A percentile compares a stretch with the other conserved stretches of the same genome.
Evolutionary conservation across 768 basidiomycete genomes (phyloP).

Genomic region (Russula emetica): DNA sequence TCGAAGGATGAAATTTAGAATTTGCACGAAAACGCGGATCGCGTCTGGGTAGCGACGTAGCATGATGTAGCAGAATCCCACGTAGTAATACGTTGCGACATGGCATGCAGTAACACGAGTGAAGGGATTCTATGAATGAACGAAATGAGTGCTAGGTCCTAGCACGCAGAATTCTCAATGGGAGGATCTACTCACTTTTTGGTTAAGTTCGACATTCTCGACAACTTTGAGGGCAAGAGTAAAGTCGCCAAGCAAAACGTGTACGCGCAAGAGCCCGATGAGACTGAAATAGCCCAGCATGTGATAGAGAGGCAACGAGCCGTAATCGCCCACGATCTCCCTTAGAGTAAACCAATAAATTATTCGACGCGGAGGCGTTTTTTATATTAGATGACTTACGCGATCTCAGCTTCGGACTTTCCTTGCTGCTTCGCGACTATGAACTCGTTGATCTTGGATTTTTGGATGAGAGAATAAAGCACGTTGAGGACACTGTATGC

Average conservation of each 20-base stretch:
- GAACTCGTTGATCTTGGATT: conserved; percentile 92
- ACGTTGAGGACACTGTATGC: conserved; percentile 98
- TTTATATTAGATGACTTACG: conserved; percentile 45
- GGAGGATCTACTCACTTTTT: conserved; percentile 50
- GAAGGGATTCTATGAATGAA: conserved; percentile 58
- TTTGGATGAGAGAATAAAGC: conserved; percentile 96
- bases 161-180: background rate
- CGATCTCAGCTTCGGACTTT: conserved; percentile 76
- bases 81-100: conserved; percentile 91
- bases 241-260: conserved; percentile 93
- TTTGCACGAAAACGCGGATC: conserved; percentile 86
- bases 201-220: conserved; percentile 89
- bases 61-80: conserved; percentile 96
- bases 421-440: conserved; percentile 77
- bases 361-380: background rate
- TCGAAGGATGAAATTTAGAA: conserved; percentile 92
- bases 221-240: conserved; percentile 92
- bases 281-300: conserved; percentile 97
- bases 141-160: conserved; percentile 1
- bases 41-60: conserved; percentile 93
- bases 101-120: conserved; percentile 96
- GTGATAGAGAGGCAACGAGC: conserved; percentile 82
- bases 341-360: conserved; percentile 37
- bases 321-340: conserved; percentile 88
- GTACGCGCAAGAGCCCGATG: conserved; percentile 91